phyloP scores from a whole-genome alignment of 441 rosid species.

The Geranium incanum region DNA sequence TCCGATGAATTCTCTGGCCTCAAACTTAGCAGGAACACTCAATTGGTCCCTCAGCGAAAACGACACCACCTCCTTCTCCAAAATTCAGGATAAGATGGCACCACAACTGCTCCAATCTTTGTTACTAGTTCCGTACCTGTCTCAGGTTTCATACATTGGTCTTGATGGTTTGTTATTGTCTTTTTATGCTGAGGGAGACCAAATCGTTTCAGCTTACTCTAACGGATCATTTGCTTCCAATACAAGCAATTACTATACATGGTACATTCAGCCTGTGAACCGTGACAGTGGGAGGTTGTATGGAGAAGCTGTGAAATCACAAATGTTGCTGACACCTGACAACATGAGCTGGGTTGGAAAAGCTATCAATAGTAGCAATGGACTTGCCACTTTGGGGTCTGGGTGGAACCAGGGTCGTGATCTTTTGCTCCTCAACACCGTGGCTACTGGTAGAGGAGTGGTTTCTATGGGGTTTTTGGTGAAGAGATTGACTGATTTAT shows the following conservation, averaged over 20 bases:
- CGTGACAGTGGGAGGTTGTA: slow-evolving; percentile 33
- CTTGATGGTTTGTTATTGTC: slow-evolving; percentile 45
- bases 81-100: slow-evolving; percentile 39
- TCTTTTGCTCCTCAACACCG: slow-evolving; percentile 33
- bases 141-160: slow-evolving; percentile 52
- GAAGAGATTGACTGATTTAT: slow-evolving; percentile 23
- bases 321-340: slow-evolving; percentile 5
- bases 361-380: slow-evolving; percentile 27
- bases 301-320: slow-evolving; percentile 31
- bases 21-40: slow-evolving; percentile 35
- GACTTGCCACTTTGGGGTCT: slow-evolving; percentile 33
- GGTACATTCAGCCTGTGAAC: slow-evolving; percentile 50
- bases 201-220: slow-evolving; percentile 32
- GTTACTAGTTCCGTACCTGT: slow-evolving; percentile 36
- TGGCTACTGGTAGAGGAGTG: slow-evolving; percentile 29
- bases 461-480: slow-evolving; percentile 47
- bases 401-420: slow-evolving; percentile 32
- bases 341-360: slow-evolving; percentile 37
- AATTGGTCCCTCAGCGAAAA: slow-evolving; percentile 28
- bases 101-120: slow-evolving; percentile 46
- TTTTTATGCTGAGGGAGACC: slow-evolving; percentile 30
- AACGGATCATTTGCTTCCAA: slow-evolving; percentile 29
- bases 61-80: slow-evolving; percentile 18
- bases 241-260: slow-evolving; percentile 16
- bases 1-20: slow-evolving; percentile 29